phyloP scores from a whole-genome alignment of 2,329 filamentous ascomycete genomes.

The Fusarium algeriense region DNA sequence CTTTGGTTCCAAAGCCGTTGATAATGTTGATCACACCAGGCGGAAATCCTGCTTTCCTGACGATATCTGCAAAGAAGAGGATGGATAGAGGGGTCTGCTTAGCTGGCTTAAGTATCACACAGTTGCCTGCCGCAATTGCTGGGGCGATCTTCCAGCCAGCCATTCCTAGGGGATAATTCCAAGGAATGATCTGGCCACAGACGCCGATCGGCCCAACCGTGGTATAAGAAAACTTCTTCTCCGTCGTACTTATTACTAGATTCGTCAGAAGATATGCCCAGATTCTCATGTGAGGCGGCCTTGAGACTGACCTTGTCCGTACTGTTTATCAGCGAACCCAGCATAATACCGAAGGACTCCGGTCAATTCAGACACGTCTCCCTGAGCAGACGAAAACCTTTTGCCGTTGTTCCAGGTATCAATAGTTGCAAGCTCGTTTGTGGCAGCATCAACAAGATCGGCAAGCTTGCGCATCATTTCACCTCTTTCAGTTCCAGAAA shows the following conservation, averaged over 20 bases:
- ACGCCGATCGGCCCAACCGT: slow-evolving; percentile 81
- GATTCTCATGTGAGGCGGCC: accelerated
- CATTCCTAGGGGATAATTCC: slow-evolving; percentile 72
- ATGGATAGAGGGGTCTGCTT: slow-evolving; percentile 76
- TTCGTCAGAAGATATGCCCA: accelerated
- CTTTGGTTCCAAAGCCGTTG: slow-evolving; percentile 76
- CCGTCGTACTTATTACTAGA: slow-evolving; percentile 74
- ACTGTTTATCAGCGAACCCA: slow-evolving; percentile 84
- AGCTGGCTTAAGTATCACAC: slow-evolving; percentile 73
- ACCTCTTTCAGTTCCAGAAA: slow-evolving; percentile 75
- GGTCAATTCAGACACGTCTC: slow-evolving; percentile 67
- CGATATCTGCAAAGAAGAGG: slow-evolving; percentile 73
- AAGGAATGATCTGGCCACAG: slow-evolving; percentile 79
- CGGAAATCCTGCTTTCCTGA: slow-evolving; percentile 81
- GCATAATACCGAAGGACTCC: slow-evolving; percentile 77
- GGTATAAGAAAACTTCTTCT: slow-evolving; percentile 80
- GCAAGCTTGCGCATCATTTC: slow-evolving; percentile 77
- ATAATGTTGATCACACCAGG: slow-evolving; percentile 82
- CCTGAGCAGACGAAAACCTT: slow-evolving; percentile 72
- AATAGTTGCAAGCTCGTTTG: slow-evolving; percentile 65
- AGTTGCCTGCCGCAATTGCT: slow-evolving; percentile 72
- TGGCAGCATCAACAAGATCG: slow-evolving; percentile 70
- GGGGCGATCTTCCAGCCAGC: slow-evolving; percentile 80
- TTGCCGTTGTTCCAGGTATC: slow-evolving; percentile 87
- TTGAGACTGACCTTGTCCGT: slow-evolving; percentile 63